Evolutionary conservation across 1,139 yeast genomes (phyloP).

Genomic region (Suhomyces chickasaworum): DNA sequence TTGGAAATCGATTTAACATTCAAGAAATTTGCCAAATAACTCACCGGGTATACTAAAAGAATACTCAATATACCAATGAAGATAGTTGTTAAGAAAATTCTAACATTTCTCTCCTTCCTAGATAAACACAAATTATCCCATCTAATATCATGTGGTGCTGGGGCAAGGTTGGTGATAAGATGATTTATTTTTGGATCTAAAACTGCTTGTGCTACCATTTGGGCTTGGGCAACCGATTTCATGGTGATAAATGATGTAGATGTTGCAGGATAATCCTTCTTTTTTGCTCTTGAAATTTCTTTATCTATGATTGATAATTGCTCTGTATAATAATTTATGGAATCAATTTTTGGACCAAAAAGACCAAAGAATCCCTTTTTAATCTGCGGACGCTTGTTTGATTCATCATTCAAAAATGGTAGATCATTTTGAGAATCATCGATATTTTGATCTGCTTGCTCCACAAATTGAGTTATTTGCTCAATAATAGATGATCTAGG

Average conservation of each 20-base stretch:
- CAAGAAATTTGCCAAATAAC: slow-evolving; percentile 70
- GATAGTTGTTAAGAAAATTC: slow-evolving; percentile 64
- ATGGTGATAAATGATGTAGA: slow-evolving; percentile 76
- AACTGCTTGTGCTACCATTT: slow-evolving; percentile 87
- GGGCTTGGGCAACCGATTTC: slow-evolving; percentile 85
- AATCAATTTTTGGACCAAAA: slow-evolving; percentile 62
- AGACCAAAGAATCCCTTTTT: slow-evolving; percentile 54
- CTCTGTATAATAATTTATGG: slow-evolving; percentile 61
- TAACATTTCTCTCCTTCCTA: slow-evolving; percentile 53
- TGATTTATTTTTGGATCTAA: slow-evolving; percentile 77
- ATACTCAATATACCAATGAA: slow-evolving; percentile 65
- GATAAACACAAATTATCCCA: slow-evolving; percentile 77
- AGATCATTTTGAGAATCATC: slow-evolving; percentile 23
- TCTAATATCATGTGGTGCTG: slow-evolving; percentile 83
- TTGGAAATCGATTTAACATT: slow-evolving; percentile 68
- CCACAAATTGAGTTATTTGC: slow-evolving; percentile 22
- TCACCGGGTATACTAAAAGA: slow-evolving; percentile 71
- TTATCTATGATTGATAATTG: slow-evolving; percentile 59
- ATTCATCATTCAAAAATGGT: slow-evolving; percentile 35
- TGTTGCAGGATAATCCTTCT: slow-evolving; percentile 62
- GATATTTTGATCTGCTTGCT: slow-evolving; percentile 7
- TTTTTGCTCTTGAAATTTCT: slow-evolving; percentile 57
- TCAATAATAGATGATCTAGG: slow-evolving; percentile 20
- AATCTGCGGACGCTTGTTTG: slow-evolving; percentile 50
- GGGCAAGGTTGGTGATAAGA: slow-evolving; percentile 73